A percentile compares a stretch with the other conserved stretches of the same genome.
Evolutionary conservation across 148 eudicot genomes (phyloP).

Genomic region (Camellia japonica): DNA sequence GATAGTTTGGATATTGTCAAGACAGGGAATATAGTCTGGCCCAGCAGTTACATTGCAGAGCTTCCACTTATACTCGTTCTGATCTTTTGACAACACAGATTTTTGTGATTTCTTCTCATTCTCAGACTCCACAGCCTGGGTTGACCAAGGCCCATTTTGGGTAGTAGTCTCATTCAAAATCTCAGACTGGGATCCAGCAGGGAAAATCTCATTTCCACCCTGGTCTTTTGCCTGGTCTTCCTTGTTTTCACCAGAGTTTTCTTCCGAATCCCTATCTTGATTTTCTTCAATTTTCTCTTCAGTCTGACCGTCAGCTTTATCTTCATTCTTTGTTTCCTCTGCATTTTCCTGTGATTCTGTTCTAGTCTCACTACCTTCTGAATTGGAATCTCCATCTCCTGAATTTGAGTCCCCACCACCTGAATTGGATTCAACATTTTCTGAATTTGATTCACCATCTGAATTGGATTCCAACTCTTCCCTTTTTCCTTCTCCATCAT

Average conservation of each 20-base stretch:
- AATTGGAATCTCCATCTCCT: neutral
- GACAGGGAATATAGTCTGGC: constrained; percentile 77
- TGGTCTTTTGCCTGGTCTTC: constrained; percentile 17
- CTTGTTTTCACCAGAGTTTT: constrained; percentile 28
- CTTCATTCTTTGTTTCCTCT: constrained; percentile 14
- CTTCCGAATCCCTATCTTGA: constrained; percentile 22
- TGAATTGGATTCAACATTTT: neutral
- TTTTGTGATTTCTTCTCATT: constrained; percentile 40
- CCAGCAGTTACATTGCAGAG: constrained; percentile 69
- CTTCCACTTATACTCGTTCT: constrained; percentile 43
- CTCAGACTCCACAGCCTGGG: constrained; percentile 42
- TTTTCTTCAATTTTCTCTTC: constrained; percentile 24
- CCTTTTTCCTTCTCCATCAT: neutral
- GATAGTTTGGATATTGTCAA: constrained; percentile 58
- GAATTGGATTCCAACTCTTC: neutral
- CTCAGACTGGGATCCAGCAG: constrained; percentile 30
- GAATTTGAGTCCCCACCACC: neutral
- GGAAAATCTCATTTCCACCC: constrained; percentile 9
- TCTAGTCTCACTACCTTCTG: constrained; percentile 20
- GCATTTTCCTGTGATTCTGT: constrained; percentile 16
- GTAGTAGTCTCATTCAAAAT: constrained; percentile 35
- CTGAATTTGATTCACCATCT: too few species aligned
- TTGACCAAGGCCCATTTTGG: constrained; percentile 39
- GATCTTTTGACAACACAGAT: constrained; percentile 6
- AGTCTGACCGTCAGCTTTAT: constrained; percentile 11